These are phyloP conservation scores for Colletotrichum theobromicola DNA, from an alignment of 2,329 filamentous ascomycete species.

Conservation along the genomic window DNA sequence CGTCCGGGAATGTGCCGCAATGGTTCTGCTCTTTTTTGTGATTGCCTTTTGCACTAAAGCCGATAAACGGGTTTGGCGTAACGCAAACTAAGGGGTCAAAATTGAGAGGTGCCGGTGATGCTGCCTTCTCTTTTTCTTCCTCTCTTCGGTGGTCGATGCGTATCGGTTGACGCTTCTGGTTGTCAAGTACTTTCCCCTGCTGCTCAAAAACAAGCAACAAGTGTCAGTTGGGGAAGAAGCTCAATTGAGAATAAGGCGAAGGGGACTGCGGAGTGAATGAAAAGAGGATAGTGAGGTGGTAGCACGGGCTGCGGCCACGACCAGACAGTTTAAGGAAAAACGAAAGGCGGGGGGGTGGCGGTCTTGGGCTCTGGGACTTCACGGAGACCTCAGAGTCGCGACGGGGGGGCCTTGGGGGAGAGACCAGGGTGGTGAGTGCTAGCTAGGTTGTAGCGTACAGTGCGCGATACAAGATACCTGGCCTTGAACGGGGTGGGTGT, in stretches of 20 bases:
- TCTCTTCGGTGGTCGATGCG: neutral
- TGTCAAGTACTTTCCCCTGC: slow-evolving; percentile 37
- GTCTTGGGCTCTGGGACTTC: slow-evolving; percentile 7
- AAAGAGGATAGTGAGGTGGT: slow-evolving; percentile 57
- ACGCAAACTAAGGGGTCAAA: slow-evolving; percentile 29
- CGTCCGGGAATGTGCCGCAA: neutral
- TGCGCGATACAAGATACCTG: slow-evolving; percentile 9
- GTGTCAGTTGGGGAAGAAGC: slow-evolving; percentile 39
- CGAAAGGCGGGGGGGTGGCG: slow-evolving; percentile 32
- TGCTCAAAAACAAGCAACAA: slow-evolving; percentile 39
- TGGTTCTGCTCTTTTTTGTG: neutral
- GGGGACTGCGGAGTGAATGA: slow-evolving; percentile 54
- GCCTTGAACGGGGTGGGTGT: neutral
- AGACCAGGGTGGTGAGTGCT: slow-evolving; percentile 16
- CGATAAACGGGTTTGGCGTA: slow-evolving; percentile 26
- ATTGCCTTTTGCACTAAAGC: neutral
- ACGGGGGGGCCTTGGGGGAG: slow-evolving; percentile 11
- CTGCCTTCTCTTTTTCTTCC: neutral
- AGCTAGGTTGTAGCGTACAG: slow-evolving; percentile 16
- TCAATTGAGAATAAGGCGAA: slow-evolving; percentile 42
- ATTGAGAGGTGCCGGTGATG: neutral
- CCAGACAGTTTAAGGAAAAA: slow-evolving; percentile 44
- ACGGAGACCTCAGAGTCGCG: slow-evolving; percentile 8
- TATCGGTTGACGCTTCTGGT: slow-evolving; percentile 28
- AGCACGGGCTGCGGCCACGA: slow-evolving; percentile 49